phyloP scores from a whole-genome alignment of 805 yeast species.

The Cyberlindnera lachancei region DNA sequence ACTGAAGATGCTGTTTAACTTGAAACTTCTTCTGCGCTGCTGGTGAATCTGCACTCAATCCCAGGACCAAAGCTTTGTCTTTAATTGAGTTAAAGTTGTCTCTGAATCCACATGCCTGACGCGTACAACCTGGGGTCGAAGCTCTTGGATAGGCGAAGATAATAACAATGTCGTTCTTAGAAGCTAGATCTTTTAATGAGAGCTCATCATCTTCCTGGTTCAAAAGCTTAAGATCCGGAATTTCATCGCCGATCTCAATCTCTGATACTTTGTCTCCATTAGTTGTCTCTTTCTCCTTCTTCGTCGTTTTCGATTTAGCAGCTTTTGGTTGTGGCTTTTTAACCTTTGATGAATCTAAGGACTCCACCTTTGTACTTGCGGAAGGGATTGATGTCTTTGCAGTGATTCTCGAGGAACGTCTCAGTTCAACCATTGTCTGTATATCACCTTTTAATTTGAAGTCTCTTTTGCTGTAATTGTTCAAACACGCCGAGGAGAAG shows the following conservation, averaged over 20 bases:
- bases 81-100: conserved; percentile 49
- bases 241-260: conserved; percentile 48
- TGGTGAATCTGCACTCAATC: conserved; percentile 78
- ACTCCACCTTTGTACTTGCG: conserved; percentile 9
- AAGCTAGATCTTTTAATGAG: conserved; percentile 35
- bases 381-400: conserved; percentile 1
- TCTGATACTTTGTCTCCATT: conserved; percentile 5
- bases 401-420: conserved; percentile 15
- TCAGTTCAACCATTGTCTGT: conserved; percentile 19
- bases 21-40: conserved; percentile 72
- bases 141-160: conserved; percentile 86
- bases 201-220: conserved; percentile 68
- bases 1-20: conserved; percentile 65
- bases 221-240: conserved; percentile 56
- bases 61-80: conserved; percentile 57
- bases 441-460: neutral
- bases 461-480: neutral
- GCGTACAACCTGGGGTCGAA: conserved; percentile 92
- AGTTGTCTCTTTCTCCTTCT: neutral
- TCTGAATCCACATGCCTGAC: conserved; percentile 88
- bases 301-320: conserved; percentile 1
- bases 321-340: conserved; percentile 22
- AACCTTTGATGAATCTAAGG: conserved; percentile 13
- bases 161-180: conserved; percentile 38
- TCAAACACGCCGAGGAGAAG: no score